Conservation (phyloP, 106 monocot genomes). For the Alisma plantagoaquatica region DNA sequence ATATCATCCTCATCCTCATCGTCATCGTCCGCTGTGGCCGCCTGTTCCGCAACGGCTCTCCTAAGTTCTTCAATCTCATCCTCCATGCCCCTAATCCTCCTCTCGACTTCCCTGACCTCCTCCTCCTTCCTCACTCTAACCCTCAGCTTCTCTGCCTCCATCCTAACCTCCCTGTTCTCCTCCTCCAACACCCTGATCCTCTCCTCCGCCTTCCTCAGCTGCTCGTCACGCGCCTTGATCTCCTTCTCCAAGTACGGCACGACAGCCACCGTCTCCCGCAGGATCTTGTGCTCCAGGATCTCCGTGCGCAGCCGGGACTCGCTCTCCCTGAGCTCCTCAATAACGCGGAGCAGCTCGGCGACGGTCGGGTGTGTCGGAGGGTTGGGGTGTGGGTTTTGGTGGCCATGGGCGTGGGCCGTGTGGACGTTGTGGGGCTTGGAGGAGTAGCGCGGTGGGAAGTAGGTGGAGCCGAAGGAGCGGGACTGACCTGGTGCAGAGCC, state of each 20-base stretch:
- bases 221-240: slow-evolving; percentile 30
- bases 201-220: slow-evolving; percentile 32
- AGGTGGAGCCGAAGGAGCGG: slow-evolving; percentile 52
- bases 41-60: slow-evolving; percentile 10
- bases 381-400: slow-evolving; percentile 18
- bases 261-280: slow-evolving; percentile 78
- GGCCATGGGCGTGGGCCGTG: slow-evolving; percentile 47
- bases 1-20: no score
- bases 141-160: slow-evolving; percentile 27
- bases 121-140: slow-evolving; percentile 11
- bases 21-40: background rate
- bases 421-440: slow-evolving; percentile 67
- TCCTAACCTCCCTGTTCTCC: slow-evolving; percentile 36
- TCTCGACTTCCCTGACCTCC: slow-evolving; percentile 24
- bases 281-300: slow-evolving; percentile 88
- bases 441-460: slow-evolving; percentile 69
- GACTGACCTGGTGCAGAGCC: no score
- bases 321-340: slow-evolving; percentile 74
- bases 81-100: slow-evolving; percentile 38
- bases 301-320: slow-evolving; percentile 71
- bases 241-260: slow-evolving; percentile 85
- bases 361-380: slow-evolving; percentile 31
- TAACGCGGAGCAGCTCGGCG: slow-evolving; percentile 60
- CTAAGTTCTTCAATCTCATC: slow-evolving; percentile 39
- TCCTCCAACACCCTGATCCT: slow-evolving; percentile 27